Percentiles rank a stretch among this genome's conserved stretches.
Conservation (phyloP, 108 stramenopile genomes). For the Nannochloropsis gaditana region DNA sequence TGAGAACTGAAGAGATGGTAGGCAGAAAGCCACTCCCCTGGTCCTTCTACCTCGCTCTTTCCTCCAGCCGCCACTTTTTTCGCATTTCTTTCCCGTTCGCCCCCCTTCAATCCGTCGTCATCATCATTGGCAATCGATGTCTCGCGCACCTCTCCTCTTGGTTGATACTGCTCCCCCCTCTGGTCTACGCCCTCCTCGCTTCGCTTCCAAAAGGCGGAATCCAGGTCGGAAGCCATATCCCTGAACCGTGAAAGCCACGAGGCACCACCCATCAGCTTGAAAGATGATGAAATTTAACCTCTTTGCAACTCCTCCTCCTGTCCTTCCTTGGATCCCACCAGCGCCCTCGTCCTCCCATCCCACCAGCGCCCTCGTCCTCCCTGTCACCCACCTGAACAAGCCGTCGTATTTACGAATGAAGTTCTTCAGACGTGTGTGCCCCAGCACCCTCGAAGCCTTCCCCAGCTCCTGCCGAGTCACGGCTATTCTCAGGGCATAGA, state of each 20-base stretch:
- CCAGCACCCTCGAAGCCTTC: background rate
- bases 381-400: background rate
- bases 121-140: no score
- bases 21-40: background rate
- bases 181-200: background rate
- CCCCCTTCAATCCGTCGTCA: background rate
- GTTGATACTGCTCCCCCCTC: background rate
- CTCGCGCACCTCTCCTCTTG: no score
- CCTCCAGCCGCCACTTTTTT: background rate
- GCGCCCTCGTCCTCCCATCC: background rate
- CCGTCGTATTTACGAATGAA: background rate
- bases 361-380: background rate
- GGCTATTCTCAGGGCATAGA: background rate
- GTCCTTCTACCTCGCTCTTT: background rate
- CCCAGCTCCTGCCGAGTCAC: background rate
- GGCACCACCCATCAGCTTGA: background rate
- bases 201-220: background rate
- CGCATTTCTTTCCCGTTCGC: background rate
- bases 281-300: background rate
- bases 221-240: background rate
- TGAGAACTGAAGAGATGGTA: background rate
- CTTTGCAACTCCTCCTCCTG: background rate
- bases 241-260: background rate
- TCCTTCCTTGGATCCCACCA: background rate
- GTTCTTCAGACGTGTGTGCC: background rate